Base-by-base conservation (phyloP, 164 flowering plant species). In the Chimonanthus salicifolius region DNA sequence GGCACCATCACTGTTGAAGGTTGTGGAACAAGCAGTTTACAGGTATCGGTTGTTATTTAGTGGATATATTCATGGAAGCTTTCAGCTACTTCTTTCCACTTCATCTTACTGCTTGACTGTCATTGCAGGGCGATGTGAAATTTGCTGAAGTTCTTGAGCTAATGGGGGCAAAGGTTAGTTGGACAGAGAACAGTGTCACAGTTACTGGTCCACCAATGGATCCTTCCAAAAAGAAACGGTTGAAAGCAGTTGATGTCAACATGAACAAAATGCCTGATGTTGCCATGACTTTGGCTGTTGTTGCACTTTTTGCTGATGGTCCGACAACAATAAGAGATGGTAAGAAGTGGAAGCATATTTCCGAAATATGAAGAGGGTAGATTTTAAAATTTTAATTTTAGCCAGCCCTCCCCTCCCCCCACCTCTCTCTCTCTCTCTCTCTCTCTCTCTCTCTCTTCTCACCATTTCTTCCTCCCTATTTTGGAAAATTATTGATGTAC, bases 261-360 rank as follows among this genome's bases (percentile, higher is more conserved):
- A 96, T 96, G 99, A 96, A 96, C 86, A 96, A 94, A 86, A 96
- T 96, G 99, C 99, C 99, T 48, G 99, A 96, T 87, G 99, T 96
- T 79, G 99, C 99, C 72, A 96, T 96, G 99, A 96, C 99, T 33
- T 95, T 96, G 65, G 99, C 98, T 62, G 97, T 96, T 10, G 99
- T 96, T 75, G 98, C 99, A 9, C 92, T 96, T 58, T 96, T 81
- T 85, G 97, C 97, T 7, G 92, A 96, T 83, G 99, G 98, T 48
- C 95, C 97, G 47, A 96, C 99, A 49, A 84, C 97, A 76, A 94
- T 96, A 16, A 89, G 99, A 90, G 98, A 96, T 58, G 99, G 99
- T 96, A 86, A 68, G 86, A 58, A 72, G 58, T 78, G 47, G 46
- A 18, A 33, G 33, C 33, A 33, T 33, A 33, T 33, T 33, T 33